Base-by-base conservation (phyloP, 345 rosid genomes). In the Alliaria petiolata region DNA sequence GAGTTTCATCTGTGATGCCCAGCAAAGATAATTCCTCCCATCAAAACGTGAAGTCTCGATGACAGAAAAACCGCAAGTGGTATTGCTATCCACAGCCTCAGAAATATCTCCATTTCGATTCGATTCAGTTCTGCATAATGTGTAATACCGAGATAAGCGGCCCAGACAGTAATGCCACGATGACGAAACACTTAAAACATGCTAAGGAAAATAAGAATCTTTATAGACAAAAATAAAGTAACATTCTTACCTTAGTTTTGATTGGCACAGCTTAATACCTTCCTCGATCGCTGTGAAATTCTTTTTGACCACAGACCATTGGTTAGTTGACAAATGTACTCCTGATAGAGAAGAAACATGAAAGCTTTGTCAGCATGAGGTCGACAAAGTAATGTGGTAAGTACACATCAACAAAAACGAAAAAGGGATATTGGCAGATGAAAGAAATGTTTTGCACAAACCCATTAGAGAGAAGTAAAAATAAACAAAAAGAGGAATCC, bases 1-100 rank as follows among this genome's bases (percentile, higher is more conserved):
- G 11, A 76, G 39, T 80, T 89, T 86, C 93, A 89, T 85, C 69
- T 76, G 70, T 14, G 69, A 62, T 35, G 85, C 88, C 97, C 98
- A 90, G 39, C 5, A 57, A 33, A 61, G 72, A 65, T 90, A 87
- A 71, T 83, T 84, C 77, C 81, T 93, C 72, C 96, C 98, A 80
- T 85, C 81, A 68, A 93, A 90, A 43, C 96, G 89, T 13, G 77
- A 76, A 28, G 77, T 76, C 65, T 84, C 83, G 26, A 79, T 62
- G 20, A 74, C 81, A 34, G 79, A 59, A 81, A 82, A 62, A 39
- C 76, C 73, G 44, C n/a, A 73, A 76, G 62, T 38, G 26, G 62
- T 62, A 22, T 70, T 52, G 49, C 46, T 65, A 55, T 76, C 57
- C 55, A 28, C 74, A 65, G 85, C 62, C 40, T 79, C 70, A 51